Conservation (phyloP, 108 stramenopile species). For the Conticribra guillardii region DNA sequence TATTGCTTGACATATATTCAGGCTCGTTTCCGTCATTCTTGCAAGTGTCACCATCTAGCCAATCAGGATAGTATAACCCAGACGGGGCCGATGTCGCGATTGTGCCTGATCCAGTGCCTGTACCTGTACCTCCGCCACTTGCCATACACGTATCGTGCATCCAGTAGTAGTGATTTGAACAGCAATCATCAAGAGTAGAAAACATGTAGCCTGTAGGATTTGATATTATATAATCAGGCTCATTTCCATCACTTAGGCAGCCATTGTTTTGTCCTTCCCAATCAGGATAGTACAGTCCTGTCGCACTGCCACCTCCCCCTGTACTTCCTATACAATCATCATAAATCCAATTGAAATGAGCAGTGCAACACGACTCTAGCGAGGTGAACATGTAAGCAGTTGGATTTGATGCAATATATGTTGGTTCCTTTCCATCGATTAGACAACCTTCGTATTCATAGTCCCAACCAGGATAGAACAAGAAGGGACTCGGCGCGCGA, state of each 20-base stretch:
- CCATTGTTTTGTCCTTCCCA: neutral
- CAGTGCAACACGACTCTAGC: neutral
- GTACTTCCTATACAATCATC: neutral
- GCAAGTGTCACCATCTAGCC: conserved; percentile 7
- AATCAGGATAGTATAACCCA: conserved; percentile 1
- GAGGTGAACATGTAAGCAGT: neutral
- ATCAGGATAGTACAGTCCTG: conserved; percentile 8
- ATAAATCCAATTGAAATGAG: neutral
- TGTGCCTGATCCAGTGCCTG: neutral
- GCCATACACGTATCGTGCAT: neutral
- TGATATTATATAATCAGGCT: neutral
- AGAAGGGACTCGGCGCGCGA: too few relatives aligned
- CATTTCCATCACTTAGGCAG: neutral
- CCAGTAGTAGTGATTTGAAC: neutral
- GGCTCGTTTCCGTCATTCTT: conserved; percentile 9
- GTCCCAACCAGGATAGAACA: neutral
- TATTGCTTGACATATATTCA: neutral
- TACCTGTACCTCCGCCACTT: neutral
- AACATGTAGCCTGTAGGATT: neutral
- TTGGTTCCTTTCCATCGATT: neutral
- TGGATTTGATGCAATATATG: neutral
- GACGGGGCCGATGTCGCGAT: neutral
- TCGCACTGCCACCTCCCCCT: neutral
- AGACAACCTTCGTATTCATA: neutral
- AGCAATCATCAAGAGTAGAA: neutral